Percentiles rank a stretch among this genome's conserved stretches.
phyloP scores from a whole-genome alignment of 129 eudicot species.

The Gnaphalium uliginosum region DNA sequence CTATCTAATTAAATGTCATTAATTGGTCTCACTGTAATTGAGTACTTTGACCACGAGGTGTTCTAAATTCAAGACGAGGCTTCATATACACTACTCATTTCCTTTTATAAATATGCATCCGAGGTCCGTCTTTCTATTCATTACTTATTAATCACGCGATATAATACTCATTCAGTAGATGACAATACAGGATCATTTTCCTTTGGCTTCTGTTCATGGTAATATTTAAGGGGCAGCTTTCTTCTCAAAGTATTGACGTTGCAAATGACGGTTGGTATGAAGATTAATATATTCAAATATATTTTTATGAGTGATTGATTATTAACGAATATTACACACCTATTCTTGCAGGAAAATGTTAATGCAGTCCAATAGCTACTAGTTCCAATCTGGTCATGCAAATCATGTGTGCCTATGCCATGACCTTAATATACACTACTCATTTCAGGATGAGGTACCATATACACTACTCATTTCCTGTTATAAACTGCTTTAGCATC shows the following conservation, averaged over 20 bases:
- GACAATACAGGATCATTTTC: constrained; percentile 76
- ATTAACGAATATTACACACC: constrained; percentile 1
- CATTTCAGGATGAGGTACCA: no score
- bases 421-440: no score
- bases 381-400: constrained; percentile 55
- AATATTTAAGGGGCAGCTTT: constrained; percentile 63
- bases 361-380: constrained; percentile 58
- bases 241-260: constrained; percentile 87
- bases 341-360: constrained; percentile 50
- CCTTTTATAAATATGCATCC: no score
- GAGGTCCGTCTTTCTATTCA: no score
- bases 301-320: background rate
- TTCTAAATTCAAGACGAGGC: no score
- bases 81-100: no score
- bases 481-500: no score
- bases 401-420: constrained; percentile 86
- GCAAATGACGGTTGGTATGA: constrained; percentile 71
- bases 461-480: no score
- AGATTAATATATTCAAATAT: constrained; percentile 2
- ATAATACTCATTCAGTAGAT: constrained; percentile 11
- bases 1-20: no score
- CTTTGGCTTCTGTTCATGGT: constrained; percentile 72
- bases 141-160: background rate
- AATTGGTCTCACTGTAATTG: no score
- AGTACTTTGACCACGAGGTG: no score